These are phyloP conservation scores for Leucoagaricus sp. DNA, from an alignment of 1,284 basidiomycete genomes.

Conservation along the genomic window DNA sequence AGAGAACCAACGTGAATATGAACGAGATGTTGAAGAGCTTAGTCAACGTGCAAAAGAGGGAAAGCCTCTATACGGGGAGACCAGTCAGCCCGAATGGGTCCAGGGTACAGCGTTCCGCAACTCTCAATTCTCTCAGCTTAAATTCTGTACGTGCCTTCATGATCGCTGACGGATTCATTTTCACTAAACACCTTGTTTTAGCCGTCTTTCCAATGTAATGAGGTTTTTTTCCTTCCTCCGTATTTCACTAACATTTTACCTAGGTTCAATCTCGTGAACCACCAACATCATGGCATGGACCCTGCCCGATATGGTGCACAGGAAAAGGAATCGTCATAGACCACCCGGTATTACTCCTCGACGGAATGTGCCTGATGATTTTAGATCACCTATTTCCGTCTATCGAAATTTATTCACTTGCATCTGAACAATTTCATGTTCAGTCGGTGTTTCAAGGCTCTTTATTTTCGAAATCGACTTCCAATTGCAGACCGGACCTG, in stretches of 20 bases:
- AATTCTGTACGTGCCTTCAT: slow-evolving; percentile 70
- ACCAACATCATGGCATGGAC: slow-evolving; percentile 85
- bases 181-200: slow-evolving; percentile 26
- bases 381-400: not conserved
- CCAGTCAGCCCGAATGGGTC: slow-evolving; percentile 83
- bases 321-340: slow-evolving; percentile 28
- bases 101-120: slow-evolving; percentile 90
- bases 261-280: slow-evolving; percentile 94
- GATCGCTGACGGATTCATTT: slow-evolving; percentile 13
- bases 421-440: not conserved
- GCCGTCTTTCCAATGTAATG: slow-evolving; percentile 71
- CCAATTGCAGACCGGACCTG: not conserved
- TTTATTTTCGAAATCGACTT: not conserved
- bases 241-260: slow-evolving; percentile 16
- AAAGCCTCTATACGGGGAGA: slow-evolving; percentile 84
- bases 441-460: not conserved
- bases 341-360: slow-evolving; percentile 14
- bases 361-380: not conserved
- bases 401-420: not conserved
- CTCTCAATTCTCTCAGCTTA: slow-evolving; percentile 90
- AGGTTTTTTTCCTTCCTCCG: not conserved
- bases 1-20: slow-evolving; percentile 87
- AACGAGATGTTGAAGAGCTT: slow-evolving; percentile 77
- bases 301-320: slow-evolving; percentile 73
- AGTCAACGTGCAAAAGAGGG: slow-evolving; percentile 71